phyloP scores from a whole-genome alignment of 2,329 filamentous ascomycete genomes.

The Verticillium isaacii region DNA sequence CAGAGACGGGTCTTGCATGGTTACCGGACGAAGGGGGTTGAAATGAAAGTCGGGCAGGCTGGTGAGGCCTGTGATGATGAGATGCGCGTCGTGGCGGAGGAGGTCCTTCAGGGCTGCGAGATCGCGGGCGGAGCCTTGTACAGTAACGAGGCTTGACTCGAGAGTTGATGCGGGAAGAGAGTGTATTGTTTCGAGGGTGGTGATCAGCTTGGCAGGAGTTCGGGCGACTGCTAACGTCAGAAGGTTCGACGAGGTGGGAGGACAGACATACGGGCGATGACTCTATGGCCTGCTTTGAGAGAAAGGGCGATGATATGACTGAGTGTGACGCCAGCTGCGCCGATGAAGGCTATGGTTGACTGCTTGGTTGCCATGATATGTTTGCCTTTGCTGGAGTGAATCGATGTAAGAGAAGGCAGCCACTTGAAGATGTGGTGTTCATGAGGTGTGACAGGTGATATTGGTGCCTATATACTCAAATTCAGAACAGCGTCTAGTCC shows the following conservation, averaged over 20 bases:
- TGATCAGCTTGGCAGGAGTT: neutral
- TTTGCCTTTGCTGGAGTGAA: neutral
- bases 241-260: neutral
- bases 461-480: too few relatives aligned
- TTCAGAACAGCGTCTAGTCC: too few relatives aligned
- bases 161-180: neutral
- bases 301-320: neutral
- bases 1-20: conserved; percentile 3
- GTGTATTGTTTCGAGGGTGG: too few relatives aligned
- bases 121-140: conserved; percentile 2
- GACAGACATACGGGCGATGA: neutral
- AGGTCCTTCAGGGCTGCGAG: neutral
- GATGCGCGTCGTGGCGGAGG: conserved; percentile 1
- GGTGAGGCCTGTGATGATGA: conserved; percentile 5
- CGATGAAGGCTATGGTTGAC: neutral
- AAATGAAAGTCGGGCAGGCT: neutral
- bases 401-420: neutral
- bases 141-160: neutral
- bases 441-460: too few relatives aligned
- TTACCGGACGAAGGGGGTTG: conserved; percentile 6
- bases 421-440: neutral
- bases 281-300: neutral
- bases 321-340: neutral
- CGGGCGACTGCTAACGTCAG: conserved; percentile 2
- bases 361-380: neutral